Evolutionary conservation across 495 filamentous ascomycete species (phyloP), one percentile per base, ranked within the genome.

Genomic region (Aspergillus heteromorphus): DNA sequence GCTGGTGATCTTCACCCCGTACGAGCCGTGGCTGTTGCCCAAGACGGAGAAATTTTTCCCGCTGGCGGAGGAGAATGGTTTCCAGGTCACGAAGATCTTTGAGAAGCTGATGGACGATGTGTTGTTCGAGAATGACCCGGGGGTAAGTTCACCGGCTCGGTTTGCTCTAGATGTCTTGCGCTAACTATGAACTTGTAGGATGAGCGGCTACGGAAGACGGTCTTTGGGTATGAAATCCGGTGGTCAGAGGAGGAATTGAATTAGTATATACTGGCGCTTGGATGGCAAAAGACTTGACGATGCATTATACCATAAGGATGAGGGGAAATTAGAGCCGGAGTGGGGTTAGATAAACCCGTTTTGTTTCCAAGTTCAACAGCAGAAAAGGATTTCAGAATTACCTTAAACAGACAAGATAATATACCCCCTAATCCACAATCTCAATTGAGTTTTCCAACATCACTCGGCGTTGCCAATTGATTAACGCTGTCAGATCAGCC

Each of bases 1-100:
- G 1, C 71, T 90, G 59, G 92, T 96, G 13, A 93, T 96, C 61
- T 97, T 97, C 68, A 95, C 91, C 0, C 89, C 88, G 1, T 95
- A 97, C 72, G 76, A 93, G 56, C 91, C 92, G 1, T 96, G 91
- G 92, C 71, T 96, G 59, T 73, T 87, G 56, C 79, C 88, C 50
- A 85, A 87, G 68, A 93, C 95, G 59, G 74, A 96, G 64, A 79
- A 75, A 6, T 96, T 97, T 73, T 96, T 97, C 63, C 85, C 89
- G 20, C 60, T 88, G 42, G 87, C 84, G 2, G 73, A 81, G 54
- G 75, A 81, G 51, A 72, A 64, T 40, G 91, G 90, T 0, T 88
- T 95, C 54, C 64, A 56, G 4, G 90, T 95, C 11, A 82, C 80
- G 51, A 88, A 91, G 75, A 75, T 95, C 23, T 72, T 91, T 45